These are phyloP conservation scores for Fusarium armeniacum DNA, from an alignment of 2,329 filamentous ascomycete genomes.

Conservation along the genomic window DNA sequence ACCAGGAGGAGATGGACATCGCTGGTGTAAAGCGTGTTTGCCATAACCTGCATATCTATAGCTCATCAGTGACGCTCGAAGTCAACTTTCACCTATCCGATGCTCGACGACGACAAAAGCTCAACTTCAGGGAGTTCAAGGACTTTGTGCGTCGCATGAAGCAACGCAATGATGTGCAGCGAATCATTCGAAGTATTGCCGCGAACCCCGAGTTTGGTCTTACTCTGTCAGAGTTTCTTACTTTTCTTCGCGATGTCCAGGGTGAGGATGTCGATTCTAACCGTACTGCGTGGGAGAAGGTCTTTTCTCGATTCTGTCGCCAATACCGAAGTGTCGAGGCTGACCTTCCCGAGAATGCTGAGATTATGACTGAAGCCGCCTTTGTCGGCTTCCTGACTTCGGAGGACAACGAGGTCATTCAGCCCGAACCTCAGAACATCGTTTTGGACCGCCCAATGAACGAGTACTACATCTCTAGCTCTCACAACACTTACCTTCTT, in stretches of 20 bases:
- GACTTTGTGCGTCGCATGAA: conserved; percentile 87
- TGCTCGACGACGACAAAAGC: conserved; percentile 70
- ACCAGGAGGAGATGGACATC: conserved; percentile 81
- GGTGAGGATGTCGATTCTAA: conserved; percentile 80
- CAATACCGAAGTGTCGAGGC: conserved; percentile 66
- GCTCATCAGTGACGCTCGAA: conserved; percentile 79
- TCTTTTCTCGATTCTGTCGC: conserved; percentile 79
- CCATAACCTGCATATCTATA: conserved; percentile 92
- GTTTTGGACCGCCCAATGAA: conserved; percentile 87
- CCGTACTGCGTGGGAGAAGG: conserved; percentile 74
- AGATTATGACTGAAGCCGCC: conserved; percentile 80
- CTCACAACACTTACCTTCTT: conserved; percentile 96
- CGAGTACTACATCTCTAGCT: conserved; percentile 98
- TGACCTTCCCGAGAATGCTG: conserved; percentile 59
- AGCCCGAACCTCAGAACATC: conserved; percentile 71
- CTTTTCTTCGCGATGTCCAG: conserved; percentile 81
- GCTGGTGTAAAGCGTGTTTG: conserved; percentile 86
- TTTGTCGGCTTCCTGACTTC: conserved; percentile 85
- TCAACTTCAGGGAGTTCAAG: conserved; percentile 86
- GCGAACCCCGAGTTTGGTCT: conserved; percentile 74
- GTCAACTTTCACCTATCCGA: conserved; percentile 82
- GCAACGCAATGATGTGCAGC: conserved; percentile 82
- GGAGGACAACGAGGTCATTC: conserved; percentile 76
- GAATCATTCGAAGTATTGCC: conserved; percentile 76
- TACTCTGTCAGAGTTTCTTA: conserved; percentile 78